A percentile compares a stretch with the other conserved stretches of the same genome.
phyloP scores from a whole-genome alignment of 1,284 basidiomycete species.

The Leccinum subrobustum region DNA sequence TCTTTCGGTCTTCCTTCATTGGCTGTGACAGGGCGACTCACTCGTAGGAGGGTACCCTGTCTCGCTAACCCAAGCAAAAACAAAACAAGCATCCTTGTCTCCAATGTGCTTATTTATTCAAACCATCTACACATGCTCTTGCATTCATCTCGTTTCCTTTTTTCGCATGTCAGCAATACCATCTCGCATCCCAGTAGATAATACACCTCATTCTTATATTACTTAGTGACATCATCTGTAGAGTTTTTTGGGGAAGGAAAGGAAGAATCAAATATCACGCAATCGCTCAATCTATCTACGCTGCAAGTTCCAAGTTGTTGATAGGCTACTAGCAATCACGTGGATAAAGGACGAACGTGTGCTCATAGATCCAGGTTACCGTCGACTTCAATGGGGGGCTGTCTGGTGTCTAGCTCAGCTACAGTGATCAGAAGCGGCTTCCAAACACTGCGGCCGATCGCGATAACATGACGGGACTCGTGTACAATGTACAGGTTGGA shows the following conservation, averaged over 20 bases:
- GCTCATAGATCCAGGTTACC: background rate
- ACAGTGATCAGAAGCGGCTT: background rate
- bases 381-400: background rate
- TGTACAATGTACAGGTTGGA: background rate
- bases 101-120: conserved; percentile 9
- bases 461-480: background rate
- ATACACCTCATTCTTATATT: conserved; percentile 19
- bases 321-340: background rate
- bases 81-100: conserved; percentile 2
- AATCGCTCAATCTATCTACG: background rate
- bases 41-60: conserved; percentile 10
- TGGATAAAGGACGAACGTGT: background rate
- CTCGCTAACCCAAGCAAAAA: background rate
- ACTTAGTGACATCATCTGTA: conserved; percentile 29
- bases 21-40: conserved; percentile 1
- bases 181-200: conserved; percentile 27
- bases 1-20: conserved; percentile 2
- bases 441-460: background rate
- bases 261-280: conserved; percentile 25
- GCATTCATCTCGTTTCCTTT: conserved; percentile 5
- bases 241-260: conserved; percentile 12
- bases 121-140: background rate
- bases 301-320: background rate
- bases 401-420: background rate
- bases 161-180: conserved; percentile 16